Conservation (phyloP, 129 eudicot genomes). For the Flaveria robusta region DNA sequence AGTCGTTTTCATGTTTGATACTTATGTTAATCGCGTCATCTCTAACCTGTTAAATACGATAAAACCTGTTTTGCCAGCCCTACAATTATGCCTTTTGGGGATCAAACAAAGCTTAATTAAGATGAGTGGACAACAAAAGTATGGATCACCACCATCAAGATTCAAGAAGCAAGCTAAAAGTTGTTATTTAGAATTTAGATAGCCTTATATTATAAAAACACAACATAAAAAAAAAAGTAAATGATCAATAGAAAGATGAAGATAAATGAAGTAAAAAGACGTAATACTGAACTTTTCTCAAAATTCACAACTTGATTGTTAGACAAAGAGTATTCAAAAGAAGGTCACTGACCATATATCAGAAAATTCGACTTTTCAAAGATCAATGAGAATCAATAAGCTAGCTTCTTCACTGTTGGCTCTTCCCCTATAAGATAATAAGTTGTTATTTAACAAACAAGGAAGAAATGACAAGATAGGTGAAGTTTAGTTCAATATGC, state of each 20-base stretch:
- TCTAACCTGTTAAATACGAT: no score
- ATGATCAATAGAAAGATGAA: constrained; percentile 1
- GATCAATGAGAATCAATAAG: neutral
- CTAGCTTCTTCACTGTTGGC: neutral
- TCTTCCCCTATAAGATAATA: neutral
- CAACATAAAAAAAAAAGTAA: no score
- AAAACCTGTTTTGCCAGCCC: no score
- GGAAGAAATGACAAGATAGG: neutral
- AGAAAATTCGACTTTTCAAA: neutral
- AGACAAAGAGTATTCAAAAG: neutral
- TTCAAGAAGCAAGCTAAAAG: neutral
- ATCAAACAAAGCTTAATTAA: constrained; percentile 5
- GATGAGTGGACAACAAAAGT: neutral
- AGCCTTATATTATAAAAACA: neutral
- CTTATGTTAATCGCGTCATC: no score
- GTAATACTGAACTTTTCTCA: neutral
- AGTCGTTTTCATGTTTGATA: no score
- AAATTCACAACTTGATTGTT: constrained; percentile 3
- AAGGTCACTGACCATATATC: neutral
- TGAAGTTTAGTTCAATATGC: neutral
- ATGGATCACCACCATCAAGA: constrained; percentile 16
- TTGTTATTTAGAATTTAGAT: neutral
- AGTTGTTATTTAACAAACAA: constrained; percentile 13
- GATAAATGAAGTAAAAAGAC: neutral
- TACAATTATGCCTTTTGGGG: neutral